Percentiles rank a stretch among this genome's conserved stretches.
These are phyloP conservation scores for Paracamarosporium sp. DNA, from an alignment of 2,329 filamentous ascomycete species.

Conservation along the genomic window DNA sequence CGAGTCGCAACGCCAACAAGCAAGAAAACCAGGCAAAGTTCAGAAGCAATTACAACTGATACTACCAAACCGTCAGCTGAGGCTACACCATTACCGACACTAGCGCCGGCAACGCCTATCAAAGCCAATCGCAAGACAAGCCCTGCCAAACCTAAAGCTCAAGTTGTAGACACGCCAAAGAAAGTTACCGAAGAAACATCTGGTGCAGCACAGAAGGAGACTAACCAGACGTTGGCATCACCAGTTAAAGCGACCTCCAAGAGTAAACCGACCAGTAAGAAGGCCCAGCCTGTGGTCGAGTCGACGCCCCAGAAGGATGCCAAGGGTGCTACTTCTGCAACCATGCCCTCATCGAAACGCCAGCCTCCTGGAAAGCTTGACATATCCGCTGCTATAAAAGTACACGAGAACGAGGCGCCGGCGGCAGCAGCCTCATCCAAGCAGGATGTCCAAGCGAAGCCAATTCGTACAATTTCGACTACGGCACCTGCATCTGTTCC, in stretches of 20 bases:
- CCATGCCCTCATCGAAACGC: slow-evolving; percentile 33
- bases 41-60: slow-evolving; percentile 8
- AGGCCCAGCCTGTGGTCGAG: slow-evolving; percentile 15
- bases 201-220: slow-evolving; percentile 22
- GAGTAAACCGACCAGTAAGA: slow-evolving; percentile 26
- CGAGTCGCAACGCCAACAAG: slow-evolving; percentile 35
- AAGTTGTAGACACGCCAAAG: slow-evolving; percentile 18
- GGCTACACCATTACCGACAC: slow-evolving; percentile 5
- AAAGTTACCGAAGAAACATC: slow-evolving; percentile 17
- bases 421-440: slow-evolving; percentile 23
- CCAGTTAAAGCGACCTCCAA: slow-evolving; percentile 27
- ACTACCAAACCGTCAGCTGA: slow-evolving; percentile 1
- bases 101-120: slow-evolving; percentile 27
- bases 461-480: slow-evolving; percentile 29
- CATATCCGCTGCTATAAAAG: slow-evolving; percentile 49
- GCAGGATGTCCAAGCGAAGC: slow-evolving; percentile 32
- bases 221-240: slow-evolving; percentile 19
- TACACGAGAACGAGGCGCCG: slow-evolving; percentile 25
- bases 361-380: slow-evolving; percentile 57
- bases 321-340: slow-evolving; percentile 15
- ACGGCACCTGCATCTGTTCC: slow-evolving; percentile 58
- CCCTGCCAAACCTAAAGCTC: slow-evolving; percentile 20
- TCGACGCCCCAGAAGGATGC: slow-evolving; percentile 23
- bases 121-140: slow-evolving; percentile 20
- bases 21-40: slow-evolving; percentile 29